These are phyloP conservation scores for Cystobasidium pallidum DNA, from an alignment of 1,284 basidiomycete species.

Conservation along the genomic window DNA sequence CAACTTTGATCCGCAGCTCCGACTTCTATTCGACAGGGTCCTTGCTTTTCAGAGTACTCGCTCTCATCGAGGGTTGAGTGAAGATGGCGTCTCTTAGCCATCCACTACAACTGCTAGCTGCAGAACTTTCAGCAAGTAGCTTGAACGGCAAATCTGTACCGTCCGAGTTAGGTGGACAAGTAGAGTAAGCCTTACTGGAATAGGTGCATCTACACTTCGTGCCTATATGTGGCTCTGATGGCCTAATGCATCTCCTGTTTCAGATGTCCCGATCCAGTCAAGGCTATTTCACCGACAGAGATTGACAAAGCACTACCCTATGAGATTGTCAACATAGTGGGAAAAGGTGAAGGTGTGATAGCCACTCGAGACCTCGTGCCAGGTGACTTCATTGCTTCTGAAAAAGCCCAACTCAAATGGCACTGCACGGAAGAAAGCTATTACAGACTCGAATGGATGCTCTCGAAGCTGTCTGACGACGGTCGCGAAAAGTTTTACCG, in stretches of 20 bases:
- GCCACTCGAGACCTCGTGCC: slow-evolving; percentile 7
- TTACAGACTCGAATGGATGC: slow-evolving; percentile 7
- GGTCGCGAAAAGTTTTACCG: not conserved
- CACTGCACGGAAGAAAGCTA: not conserved
- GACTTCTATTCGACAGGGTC: not conserved
- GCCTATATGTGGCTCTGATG: not conserved
- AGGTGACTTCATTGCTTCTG: slow-evolving; percentile 2
- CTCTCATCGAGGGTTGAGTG: too few species aligned
- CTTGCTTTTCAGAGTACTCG: not conserved
- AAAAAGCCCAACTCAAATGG: not conserved
- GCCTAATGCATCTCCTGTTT: not conserved
- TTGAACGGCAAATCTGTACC: not conserved
- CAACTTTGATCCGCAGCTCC: not conserved
- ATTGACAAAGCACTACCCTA: too few species aligned
- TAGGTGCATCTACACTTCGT: not conserved
- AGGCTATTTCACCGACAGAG: not conserved
- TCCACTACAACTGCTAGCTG: not conserved
- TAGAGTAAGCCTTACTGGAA: not conserved
- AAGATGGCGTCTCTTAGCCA: not conserved
- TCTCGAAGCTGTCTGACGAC: not conserved
- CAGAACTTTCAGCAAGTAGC: not conserved
- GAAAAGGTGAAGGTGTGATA: slow-evolving; percentile 17
- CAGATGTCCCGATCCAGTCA: not conserved
- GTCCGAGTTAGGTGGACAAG: not conserved
- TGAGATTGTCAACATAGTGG: not conserved